A percentile compares a stretch with the other conserved stretches of the same genome.
Conservation (phyloP, 2,329 filamentous ascomycete species). For the Xylaria sp. region DNA sequence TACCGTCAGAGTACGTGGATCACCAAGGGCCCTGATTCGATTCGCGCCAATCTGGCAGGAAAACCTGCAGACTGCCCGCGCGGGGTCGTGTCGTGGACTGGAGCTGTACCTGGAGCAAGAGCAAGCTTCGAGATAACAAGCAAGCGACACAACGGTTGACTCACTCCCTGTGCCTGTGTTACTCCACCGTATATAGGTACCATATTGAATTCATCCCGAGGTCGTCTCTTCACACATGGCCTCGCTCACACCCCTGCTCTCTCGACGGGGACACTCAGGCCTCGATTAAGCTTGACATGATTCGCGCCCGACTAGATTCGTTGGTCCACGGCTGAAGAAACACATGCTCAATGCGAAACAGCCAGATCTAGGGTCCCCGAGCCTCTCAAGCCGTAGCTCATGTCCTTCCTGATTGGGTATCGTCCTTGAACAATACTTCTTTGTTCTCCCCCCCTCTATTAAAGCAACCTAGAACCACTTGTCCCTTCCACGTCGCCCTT, state of each 20-base stretch:
- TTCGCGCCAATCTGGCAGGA: constrained; percentile 25
- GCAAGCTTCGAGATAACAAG: background rate
- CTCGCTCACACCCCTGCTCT: constrained; percentile 10
- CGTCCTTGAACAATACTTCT: constrained; percentile 12
- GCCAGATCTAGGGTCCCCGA: constrained; percentile 12
- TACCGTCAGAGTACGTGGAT: constrained; percentile 28
- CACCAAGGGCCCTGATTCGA: constrained; percentile 31
- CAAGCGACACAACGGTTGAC: background rate
- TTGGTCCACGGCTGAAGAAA: constrained; percentile 30
- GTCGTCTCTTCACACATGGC: constrained; percentile 18
- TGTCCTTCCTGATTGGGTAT: constrained; percentile 11
- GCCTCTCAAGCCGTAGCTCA: constrained; percentile 15
- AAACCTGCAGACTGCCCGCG: background rate
- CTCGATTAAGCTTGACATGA: constrained; percentile 30
- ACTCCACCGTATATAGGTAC: background rate
- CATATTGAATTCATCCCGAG: constrained; percentile 6
- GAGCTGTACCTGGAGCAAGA: constrained; percentile 11
- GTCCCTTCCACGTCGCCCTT: constrained; percentile 23
- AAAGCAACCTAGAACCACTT: constrained; percentile 27
- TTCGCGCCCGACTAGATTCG: constrained; percentile 27
- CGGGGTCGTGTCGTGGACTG: background rate
- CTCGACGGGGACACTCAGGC: constrained; percentile 22
- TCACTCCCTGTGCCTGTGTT: constrained; percentile 11
- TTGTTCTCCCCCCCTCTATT: constrained; percentile 19
- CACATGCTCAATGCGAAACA: constrained; percentile 32